Evolutionary conservation across 1,284 basidiomycete genomes (phyloP), one percentile per base, ranked within the genome.

Genomic region (Cystobasidium sp.): DNA sequence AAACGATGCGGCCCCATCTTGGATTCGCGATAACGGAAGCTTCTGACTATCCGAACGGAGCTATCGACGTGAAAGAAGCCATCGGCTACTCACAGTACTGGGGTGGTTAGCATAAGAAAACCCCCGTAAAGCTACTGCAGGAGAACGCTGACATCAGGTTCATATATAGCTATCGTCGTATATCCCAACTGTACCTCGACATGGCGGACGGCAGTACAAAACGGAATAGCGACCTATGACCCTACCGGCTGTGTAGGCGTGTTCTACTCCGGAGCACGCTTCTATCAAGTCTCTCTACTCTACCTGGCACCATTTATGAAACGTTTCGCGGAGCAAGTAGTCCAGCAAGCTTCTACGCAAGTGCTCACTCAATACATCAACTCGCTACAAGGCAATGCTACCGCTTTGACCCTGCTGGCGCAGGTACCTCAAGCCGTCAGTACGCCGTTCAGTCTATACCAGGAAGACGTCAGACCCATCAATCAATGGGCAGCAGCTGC

Each of bases 261-360:
- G 7, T 81, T 80, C 63, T 80, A 79, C 55, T 72, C 75, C n/a
- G 75, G 77, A 2, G 80, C 81, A 14, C 79, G 81, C 55, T 81
- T 80, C 75, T 82, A 81, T 69, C 81, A 82, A 73, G 78, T 82
- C 58, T 76, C 78, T 0, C 69, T 81, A 39, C 77, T 81, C 5
- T 81, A 81, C 64, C 69, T 81, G 46, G 75, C 78, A 31, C 74
- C 78, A 1, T 71, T 79, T n/a, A 79, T 82, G 70, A 68, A 43
- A 18, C 24, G 47, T 22, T 64, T 69, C 49, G 68, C 61, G 1
- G n/a, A 22, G 24, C 55, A 39, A 62, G 73, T 69, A 31, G 37
- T 41, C 3, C 52, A 69, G 43, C 46, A 46, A 65, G 75, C 72
- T 9, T 68, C 61, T 20, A 68, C 37, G 10, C 65, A 74, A 51